Evolutionary conservation across 139 green algal genomes (phyloP).

Genomic region (Spirogloea muscicola): DNA sequence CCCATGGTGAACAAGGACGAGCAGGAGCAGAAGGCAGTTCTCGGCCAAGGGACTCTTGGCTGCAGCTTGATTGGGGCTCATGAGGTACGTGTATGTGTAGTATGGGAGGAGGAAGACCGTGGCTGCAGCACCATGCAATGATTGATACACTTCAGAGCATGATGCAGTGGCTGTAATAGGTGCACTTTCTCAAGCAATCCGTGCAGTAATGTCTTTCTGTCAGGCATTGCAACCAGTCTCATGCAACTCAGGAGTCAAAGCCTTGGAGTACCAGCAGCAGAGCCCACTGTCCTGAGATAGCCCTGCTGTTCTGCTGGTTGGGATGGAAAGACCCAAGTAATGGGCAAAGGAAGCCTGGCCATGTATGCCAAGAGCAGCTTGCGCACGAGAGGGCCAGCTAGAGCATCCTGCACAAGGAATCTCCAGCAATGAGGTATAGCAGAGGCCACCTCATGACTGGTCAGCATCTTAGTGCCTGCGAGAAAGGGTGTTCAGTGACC

Average conservation of each 20-base stretch:
- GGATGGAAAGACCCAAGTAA: constrained; percentile 1
- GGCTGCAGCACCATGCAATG: constrained; percentile 20
- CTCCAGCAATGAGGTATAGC: background rate
- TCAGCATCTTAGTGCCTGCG: too few species aligned
- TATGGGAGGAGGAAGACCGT: constrained; percentile 65
- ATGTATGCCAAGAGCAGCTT: constrained; percentile 50
- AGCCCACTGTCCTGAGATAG: constrained; percentile 34
- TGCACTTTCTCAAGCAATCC: too few species aligned
- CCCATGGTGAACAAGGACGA: constrained; percentile 62
- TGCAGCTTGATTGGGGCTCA: constrained; percentile 17
- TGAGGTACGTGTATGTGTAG: constrained; percentile 57
- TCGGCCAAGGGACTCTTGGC: constrained; percentile 56
- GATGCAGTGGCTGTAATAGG: background rate
- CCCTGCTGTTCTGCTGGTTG: background rate
- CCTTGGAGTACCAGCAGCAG: constrained; percentile 23
- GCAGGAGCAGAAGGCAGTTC: constrained; percentile 55
- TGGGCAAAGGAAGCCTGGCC: constrained; percentile 29
- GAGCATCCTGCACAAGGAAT: constrained; percentile 23
- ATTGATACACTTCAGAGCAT: background rate
- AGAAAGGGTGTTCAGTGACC: too few species aligned
- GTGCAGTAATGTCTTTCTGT: background rate
- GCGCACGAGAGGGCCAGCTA: constrained; percentile 46
- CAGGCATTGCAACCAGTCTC: background rate
- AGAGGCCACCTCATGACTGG: too few species aligned
- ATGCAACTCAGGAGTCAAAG: background rate